Conservation (phyloP, 495 filamentous ascomycete species). For the Trichoderma reesei region DNA sequence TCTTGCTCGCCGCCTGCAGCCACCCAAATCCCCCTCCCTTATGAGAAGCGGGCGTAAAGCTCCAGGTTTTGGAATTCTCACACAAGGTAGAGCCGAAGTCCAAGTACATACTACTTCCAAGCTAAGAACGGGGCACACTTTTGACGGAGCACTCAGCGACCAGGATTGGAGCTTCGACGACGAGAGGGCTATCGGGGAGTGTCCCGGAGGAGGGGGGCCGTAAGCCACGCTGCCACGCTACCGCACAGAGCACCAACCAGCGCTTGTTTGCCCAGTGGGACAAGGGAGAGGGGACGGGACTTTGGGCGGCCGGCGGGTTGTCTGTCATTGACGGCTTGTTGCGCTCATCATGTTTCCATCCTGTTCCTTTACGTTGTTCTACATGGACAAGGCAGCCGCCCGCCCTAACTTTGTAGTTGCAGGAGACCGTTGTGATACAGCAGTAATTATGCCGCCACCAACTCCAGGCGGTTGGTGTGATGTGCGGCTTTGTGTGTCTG, state of each 20-base stretch:
- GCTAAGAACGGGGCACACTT: neutral
- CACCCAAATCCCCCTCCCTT: neutral
- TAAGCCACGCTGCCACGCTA: neutral
- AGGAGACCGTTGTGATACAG: too few species aligned
- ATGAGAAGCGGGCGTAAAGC: neutral
- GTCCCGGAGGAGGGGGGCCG: neutral
- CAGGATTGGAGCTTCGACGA: slow-evolving; percentile 2
- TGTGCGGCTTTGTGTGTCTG: neutral
- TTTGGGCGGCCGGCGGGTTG: neutral
- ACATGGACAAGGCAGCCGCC: too few species aligned
- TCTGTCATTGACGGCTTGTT: neutral
- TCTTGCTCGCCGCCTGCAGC: neutral
- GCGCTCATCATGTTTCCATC: neutral
- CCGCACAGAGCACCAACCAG: neutral
- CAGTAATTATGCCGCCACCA: too few species aligned
- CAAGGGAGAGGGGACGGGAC: neutral
- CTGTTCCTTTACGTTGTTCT: neutral
- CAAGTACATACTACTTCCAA: neutral
- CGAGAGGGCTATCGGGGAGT: neutral
- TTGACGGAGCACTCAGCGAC: neutral
- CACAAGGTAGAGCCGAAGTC: too few species aligned
- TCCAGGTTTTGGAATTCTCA: too few species aligned
- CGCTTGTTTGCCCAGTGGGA: slow-evolving; percentile 1
- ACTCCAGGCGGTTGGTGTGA: neutral
- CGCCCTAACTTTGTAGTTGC: too few species aligned